Conservation (phyloP, 192 early-diverging fungal species). For the Coemansia brasiliensis region DNA sequence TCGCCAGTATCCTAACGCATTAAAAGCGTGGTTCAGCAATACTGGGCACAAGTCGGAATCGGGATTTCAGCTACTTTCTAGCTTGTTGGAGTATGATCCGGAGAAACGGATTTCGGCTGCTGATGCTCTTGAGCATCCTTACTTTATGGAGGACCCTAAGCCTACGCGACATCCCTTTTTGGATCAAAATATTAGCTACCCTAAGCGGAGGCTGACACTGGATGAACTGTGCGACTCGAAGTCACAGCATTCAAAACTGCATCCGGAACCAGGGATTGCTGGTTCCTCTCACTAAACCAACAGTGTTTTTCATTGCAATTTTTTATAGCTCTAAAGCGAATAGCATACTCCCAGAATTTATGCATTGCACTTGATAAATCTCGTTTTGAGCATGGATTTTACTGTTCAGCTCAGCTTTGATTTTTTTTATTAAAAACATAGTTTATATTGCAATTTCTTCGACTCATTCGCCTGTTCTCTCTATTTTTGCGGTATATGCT, state of each 20-base stretch:
- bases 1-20: constrained; percentile 57
- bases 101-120: constrained; percentile 70
- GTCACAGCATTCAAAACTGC: constrained; percentile 22
- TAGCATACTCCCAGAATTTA: too few species aligned
- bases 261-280: constrained; percentile 15
- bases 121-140: constrained; percentile 78
- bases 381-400: neutral
- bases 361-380: too few species aligned
- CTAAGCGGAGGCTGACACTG: constrained; percentile 47
- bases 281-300: neutral
- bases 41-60: constrained; percentile 57
- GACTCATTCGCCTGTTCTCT: too few species aligned
- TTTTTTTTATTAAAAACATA: neutral
- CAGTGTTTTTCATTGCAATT: too few species aligned
- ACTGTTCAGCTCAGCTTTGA: neutral
- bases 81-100: constrained; percentile 82
- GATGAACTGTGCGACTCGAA: constrained; percentile 52
- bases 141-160: constrained; percentile 70
- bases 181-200: constrained; percentile 51
- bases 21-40: constrained; percentile 34
- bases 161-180: constrained; percentile 49
- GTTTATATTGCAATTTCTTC: too few species aligned
- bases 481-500: too few species aligned
- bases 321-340: too few species aligned
- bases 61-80: constrained; percentile 69